Base-by-base conservation (phyloP, 768 basidiomycete species). In the Suillus variegatus region DNA sequence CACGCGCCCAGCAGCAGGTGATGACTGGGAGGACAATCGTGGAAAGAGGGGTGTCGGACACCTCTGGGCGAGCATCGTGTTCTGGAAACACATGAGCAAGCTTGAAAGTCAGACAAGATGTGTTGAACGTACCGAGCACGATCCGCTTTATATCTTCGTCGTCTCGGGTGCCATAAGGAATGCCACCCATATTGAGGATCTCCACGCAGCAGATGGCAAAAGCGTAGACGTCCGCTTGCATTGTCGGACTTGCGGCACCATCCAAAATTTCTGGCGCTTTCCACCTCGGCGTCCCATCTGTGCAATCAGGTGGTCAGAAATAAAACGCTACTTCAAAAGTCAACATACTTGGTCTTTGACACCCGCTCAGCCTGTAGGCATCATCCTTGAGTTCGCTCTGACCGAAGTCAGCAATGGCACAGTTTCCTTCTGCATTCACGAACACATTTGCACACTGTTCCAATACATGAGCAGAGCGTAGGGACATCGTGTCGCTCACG, bases 321-420 rank as follows among this genome's bases (percentile, higher is more conserved):
- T 55, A 22, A 20, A 20, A 25, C 43, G 46, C 14, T 12, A 18
- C 18, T 22, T 41, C 25, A 25, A 58, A 32, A 65, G 40, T 18
- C 32, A 14, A 80, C 83, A 61, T 69, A 88, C 87, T 79, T 65
- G 81, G 79, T 43, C 77, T 78, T 4, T 80, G 72, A 32, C 78
- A 78, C 13, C 86, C 87, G 63, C 85, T 90, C 2, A 90, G 79
- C 41, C 85, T 81, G 69, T 82, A 88, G 4, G 86, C 87, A 73
- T 94, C 91, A 13, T 82, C 85, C 76, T 88, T 91, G 80, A 94
- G 87, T 74, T 91, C 88, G 69, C 86, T 89, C 74, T 94, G 90
- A 0, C 91, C 92, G 73, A 95, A 95, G 72, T 94, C 93, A 36
- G 91, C 86, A 51, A 95, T 87, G 49, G 93, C 82, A 66, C 92